Evolutionary conservation across 2,329 filamentous ascomycete species (phyloP), one percentile per base, ranked within the genome.

Genomic region (Ophiosphaerella korrae): DNA sequence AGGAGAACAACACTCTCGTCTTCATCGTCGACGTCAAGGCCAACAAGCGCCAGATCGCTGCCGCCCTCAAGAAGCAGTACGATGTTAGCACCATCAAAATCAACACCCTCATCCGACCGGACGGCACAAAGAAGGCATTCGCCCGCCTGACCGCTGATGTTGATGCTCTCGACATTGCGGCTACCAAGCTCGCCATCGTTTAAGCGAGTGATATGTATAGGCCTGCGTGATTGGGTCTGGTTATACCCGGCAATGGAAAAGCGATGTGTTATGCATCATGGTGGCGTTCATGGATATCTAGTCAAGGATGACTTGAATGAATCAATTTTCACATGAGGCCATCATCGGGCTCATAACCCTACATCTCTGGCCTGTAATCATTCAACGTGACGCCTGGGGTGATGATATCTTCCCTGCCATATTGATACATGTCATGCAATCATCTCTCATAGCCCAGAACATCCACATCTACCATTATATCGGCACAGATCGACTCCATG

Each of bases 1-100:
- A 99, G 86, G 94, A 99, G 89, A 92, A 99, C 88, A 99, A 99
- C 87, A 99, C 94, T 68, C 87, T 99, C 45, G 91, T 96, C 77
- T 97, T 97, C 86, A 96, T 96, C 71, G 91, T 95, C 75, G 89
- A 97, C 70, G 82, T 93, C 79, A 75, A 75, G 72, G 88, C 93
- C 79, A 99, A 99, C 88, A 99, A 99, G 90, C 88, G 92, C 77
- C 94, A 99, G 84, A 99, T 99, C 84, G 97, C 97, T 87, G 84
- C 87, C 73, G 90, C 93, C 61, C 84, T 99, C 68, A 99, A 97
- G 92, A 96, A 94, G 88, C 88, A 97, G 68, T 99, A 99, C 80
- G 94, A 97, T 79, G 94, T 99, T 67, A 93, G 97, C 76, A 89
- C 86, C 71, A 83, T 97, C 82, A 97, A 97, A 89, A 92, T 99